Evolutionary conservation across 306 rosid genomes (phyloP).

Genomic region (Quercus parvula): DNA sequence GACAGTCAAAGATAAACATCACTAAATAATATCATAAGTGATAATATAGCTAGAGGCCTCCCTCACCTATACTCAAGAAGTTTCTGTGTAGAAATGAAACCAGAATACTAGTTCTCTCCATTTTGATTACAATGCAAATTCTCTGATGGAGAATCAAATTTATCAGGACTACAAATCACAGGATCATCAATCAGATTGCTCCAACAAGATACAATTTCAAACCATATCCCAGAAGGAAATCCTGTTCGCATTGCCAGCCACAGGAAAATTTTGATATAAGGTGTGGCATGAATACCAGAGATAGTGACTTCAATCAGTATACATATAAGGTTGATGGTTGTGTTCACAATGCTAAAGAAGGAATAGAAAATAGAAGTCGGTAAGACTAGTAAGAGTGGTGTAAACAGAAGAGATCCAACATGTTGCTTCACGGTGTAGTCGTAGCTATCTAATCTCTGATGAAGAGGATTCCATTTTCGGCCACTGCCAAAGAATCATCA

Average conservation of each 20-base stretch:
- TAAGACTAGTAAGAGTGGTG: slow-evolving; percentile 74
- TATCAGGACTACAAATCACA: slow-evolving; percentile 14
- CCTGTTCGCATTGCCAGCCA: slow-evolving; percentile 65
- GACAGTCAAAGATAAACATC: background rate
- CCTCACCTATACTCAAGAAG: slow-evolving; percentile 75
- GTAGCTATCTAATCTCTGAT: slow-evolving; percentile 86
- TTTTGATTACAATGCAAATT: slow-evolving; percentile 28
- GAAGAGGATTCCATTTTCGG: slow-evolving; percentile 94
- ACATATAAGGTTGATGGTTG: slow-evolving; percentile 59
- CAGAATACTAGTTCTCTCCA: slow-evolving; percentile 44
- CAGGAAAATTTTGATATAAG: slow-evolving; percentile 65
- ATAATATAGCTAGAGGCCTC: slow-evolving; percentile 33
- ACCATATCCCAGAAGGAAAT: slow-evolving; percentile 91
- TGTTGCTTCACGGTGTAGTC: slow-evolving; percentile 92
- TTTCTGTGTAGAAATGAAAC: slow-evolving; percentile 82
- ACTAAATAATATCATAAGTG: slow-evolving; percentile 6
- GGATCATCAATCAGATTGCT: slow-evolving; percentile 28
- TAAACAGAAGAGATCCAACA: slow-evolving; percentile 83
- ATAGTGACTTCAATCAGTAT: slow-evolving; percentile 59
- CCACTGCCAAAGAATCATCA: slow-evolving; percentile 63
- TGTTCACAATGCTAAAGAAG: slow-evolving; percentile 73
- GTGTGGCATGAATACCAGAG: slow-evolving; percentile 82
- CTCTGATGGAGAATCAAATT: slow-evolving; percentile 25
- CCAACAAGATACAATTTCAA: slow-evolving; percentile 57
- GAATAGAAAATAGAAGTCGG: slow-evolving; percentile 90